A percentile compares a stretch with the other conserved stretches of the same genome.
Conservation (phyloP, 805 yeast genomes). For the Citeromyces nyonsensis region DNA sequence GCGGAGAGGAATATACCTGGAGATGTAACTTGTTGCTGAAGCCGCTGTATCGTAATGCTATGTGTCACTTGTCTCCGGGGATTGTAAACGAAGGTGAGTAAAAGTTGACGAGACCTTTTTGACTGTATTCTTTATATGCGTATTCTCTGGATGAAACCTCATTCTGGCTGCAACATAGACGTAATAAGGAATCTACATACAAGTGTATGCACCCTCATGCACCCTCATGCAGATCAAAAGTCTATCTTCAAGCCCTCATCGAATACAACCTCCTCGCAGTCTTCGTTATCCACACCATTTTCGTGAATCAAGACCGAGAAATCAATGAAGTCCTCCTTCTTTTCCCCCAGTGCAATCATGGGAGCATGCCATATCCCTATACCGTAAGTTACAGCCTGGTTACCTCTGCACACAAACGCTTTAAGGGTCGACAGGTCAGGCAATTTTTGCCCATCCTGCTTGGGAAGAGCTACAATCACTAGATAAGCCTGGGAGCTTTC, state of each 20-base stretch:
- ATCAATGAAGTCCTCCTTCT: slow-evolving; percentile 26
- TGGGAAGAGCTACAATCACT: slow-evolving; percentile 64
- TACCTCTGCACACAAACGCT: slow-evolving; percentile 68
- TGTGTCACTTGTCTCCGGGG: too few relatives aligned
- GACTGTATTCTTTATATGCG: too few relatives aligned
- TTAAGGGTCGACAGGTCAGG: slow-evolving; percentile 48
- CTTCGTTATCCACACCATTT: slow-evolving; percentile 64
- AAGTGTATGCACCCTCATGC: too few relatives aligned
- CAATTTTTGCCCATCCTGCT: slow-evolving; percentile 17
- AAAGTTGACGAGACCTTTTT: too few relatives aligned
- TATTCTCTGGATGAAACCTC: too few relatives aligned
- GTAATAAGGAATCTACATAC: too few relatives aligned
- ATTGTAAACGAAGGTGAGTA: too few relatives aligned
- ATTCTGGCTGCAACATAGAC: too few relatives aligned
- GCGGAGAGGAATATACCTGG: too few relatives aligned
- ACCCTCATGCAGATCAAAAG: neutral
- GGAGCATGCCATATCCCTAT: slow-evolving; percentile 92
- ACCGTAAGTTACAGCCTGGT: slow-evolving; percentile 84
- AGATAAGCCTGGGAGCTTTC: slow-evolving; percentile 35
- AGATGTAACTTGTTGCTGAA: too few relatives aligned
- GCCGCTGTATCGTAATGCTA: too few relatives aligned
- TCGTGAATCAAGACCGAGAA: slow-evolving; percentile 86
- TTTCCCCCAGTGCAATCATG: slow-evolving; percentile 66
- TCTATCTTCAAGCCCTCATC: slow-evolving; percentile 27
- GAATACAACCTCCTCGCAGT: slow-evolving; percentile 67